A percentile compares a stretch with the other conserved stretches of the same genome.
phyloP scores from a whole-genome alignment of 305 asterid genomes.

The Solanum aculeatissimum region DNA sequence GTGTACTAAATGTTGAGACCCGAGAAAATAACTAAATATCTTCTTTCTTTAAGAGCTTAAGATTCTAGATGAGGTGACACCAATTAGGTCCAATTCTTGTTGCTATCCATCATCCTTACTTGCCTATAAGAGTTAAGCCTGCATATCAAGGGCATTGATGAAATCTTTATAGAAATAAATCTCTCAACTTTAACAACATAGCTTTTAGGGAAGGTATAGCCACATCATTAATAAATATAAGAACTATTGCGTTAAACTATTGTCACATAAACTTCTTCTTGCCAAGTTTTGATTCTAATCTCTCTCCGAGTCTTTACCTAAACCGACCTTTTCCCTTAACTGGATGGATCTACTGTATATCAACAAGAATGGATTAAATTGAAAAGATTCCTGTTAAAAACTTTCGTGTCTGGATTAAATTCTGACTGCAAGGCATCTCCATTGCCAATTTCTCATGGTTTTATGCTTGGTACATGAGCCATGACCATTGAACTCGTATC shows the following conservation, averaged over 20 bases:
- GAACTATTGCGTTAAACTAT: background rate
- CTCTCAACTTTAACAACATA: background rate
- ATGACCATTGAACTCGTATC: background rate
- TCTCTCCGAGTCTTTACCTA: background rate
- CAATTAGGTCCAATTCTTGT: background rate
- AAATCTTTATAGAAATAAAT: background rate
- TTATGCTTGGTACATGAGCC: background rate
- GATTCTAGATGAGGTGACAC: background rate
- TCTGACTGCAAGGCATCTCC: background rate
- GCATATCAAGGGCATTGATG: background rate
- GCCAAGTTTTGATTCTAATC: background rate
- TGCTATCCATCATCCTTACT: background rate
- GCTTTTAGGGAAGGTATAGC: background rate
- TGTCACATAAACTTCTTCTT: background rate
- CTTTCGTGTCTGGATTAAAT: background rate
- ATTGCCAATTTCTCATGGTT: background rate
- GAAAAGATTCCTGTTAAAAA: background rate
- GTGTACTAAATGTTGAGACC: background rate
- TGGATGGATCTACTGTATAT: background rate
- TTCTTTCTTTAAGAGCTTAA: background rate
- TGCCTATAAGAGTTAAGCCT: background rate
- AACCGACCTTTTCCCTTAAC: background rate
- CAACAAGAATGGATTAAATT: background rate
- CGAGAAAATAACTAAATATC: background rate
- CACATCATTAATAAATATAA: background rate